phyloP scores from a whole-genome alignment of 176 grass and related monocot species.

The maize (Zea mays) region DNA sequence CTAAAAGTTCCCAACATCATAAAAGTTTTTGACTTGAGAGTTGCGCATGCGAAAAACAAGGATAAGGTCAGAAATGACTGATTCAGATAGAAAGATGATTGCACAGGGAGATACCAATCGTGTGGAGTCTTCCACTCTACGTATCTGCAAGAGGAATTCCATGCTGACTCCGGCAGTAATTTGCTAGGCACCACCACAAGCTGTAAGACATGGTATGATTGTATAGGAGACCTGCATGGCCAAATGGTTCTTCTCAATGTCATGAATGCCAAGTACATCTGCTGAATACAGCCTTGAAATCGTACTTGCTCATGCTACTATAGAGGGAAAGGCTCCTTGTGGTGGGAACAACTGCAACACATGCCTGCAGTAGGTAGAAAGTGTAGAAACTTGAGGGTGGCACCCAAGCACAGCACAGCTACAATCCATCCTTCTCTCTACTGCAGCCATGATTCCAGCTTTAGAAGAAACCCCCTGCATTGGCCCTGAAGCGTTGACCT shows the following conservation, averaged over 20 bases:
- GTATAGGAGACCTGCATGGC: conserved; percentile 5
- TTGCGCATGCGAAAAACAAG: conserved; percentile 5
- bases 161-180: conserved; percentile 22
- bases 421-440: conserved; percentile 37
- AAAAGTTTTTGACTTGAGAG: neutral
- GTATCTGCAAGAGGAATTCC: conserved; percentile 9
- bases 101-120: conserved; percentile 33
- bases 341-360: conserved; percentile 28
- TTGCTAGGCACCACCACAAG: conserved; percentile 26
- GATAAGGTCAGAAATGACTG: conserved; percentile 43
- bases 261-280: conserved; percentile 24
- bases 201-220: neutral
- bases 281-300: conserved; percentile 13
- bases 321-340: conserved; percentile 38
- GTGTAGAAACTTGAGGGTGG: neutral
- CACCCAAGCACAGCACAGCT: neutral
- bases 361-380: conserved; percentile 49
- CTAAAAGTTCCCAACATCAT: no score
- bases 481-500: conserved; percentile 50
- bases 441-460: conserved; percentile 48
- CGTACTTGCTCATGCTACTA: conserved; percentile 40
- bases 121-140: conserved; percentile 19
- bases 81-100: conserved; percentile 41
- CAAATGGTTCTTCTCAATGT: neutral
- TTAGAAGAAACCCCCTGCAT: conserved; percentile 37